Evolutionary conservation across 2,329 filamentous ascomycete genomes (phyloP).

Genomic region (Neocatenulostroma microsporum): DNA sequence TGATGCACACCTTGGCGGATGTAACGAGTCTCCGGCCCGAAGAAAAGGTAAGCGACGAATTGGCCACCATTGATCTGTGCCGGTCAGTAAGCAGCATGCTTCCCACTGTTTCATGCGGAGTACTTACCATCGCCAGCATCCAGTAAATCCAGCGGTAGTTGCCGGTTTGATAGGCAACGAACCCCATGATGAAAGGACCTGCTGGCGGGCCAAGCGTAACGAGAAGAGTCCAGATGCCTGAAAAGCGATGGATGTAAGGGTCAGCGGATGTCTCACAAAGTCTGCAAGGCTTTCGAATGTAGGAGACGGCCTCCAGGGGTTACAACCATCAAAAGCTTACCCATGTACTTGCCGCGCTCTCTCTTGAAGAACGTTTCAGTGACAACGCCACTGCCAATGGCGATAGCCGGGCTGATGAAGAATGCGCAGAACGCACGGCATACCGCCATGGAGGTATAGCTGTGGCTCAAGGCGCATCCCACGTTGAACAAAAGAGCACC

Average conservation of each 20-base stretch:
- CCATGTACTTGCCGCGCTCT: slow-evolving; percentile 49
- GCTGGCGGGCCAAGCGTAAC: slow-evolving; percentile 43
- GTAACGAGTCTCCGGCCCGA: slow-evolving; percentile 51
- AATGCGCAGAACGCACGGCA: slow-evolving; percentile 49
- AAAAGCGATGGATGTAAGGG: no score
- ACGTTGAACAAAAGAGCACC: slow-evolving; percentile 45
- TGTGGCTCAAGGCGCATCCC: slow-evolving; percentile 45
- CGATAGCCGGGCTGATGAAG: slow-evolving; percentile 49
- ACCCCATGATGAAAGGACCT: slow-evolving; percentile 34
- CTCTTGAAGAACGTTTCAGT: slow-evolving; percentile 52
- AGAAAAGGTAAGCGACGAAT: slow-evolving; percentile 49
- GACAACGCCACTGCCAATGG: slow-evolving; percentile 51
- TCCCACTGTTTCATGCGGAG: slow-evolving; percentile 6
- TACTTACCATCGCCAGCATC: slow-evolving; percentile 45
- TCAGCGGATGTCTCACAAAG: no score
- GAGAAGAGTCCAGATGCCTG: slow-evolving; percentile 51
- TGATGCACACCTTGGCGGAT: slow-evolving; percentile 34
- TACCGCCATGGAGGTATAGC: slow-evolving; percentile 44
- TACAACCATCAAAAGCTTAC: no score
- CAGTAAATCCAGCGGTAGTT: slow-evolving; percentile 53
- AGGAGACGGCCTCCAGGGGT: no score
- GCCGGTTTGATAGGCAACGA: slow-evolving; percentile 45
- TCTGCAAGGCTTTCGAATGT: no score
- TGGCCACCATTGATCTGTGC: slow-evolving; percentile 49
- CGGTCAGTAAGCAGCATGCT: not conserved